Evolutionary conservation across 2,329 filamentous ascomycete genomes (phyloP).

Genomic region (Whalleya microplaca): DNA sequence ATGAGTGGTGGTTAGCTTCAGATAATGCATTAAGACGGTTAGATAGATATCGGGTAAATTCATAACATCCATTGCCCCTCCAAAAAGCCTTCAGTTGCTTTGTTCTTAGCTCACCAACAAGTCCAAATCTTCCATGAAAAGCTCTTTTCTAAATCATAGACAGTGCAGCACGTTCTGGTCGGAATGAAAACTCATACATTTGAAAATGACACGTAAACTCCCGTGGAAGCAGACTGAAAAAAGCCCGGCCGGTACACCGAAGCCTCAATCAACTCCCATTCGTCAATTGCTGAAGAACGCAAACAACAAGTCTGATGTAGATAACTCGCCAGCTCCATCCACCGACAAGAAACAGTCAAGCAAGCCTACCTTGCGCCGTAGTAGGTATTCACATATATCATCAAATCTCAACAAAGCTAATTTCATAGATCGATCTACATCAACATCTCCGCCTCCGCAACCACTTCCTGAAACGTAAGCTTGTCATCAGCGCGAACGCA

Average conservation of each 20-base stretch:
- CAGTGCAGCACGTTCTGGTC: too few relatives aligned
- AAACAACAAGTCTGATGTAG: conserved; percentile 10
- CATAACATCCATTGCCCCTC: too few relatives aligned
- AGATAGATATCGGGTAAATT: too few relatives aligned
- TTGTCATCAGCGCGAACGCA: neutral
- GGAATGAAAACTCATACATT: neutral
- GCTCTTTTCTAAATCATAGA: too few relatives aligned
- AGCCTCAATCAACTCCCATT: conserved; percentile 21
- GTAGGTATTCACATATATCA: conserved; percentile 6
- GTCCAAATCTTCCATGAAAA: too few relatives aligned
- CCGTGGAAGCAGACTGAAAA: conserved; percentile 50
- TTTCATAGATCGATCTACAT: conserved; percentile 43
- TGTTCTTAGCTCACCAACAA: too few relatives aligned
- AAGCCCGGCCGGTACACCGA: conserved; percentile 4
- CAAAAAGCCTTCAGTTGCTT: too few relatives aligned
- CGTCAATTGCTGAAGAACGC: conserved; percentile 12
- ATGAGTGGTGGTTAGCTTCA: too few relatives aligned
- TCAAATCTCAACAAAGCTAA: neutral
- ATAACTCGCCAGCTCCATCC: conserved; percentile 10
- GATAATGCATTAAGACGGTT: neutral
- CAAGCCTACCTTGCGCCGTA: conserved; percentile 12
- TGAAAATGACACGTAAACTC: conserved; percentile 53
- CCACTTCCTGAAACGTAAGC: conserved; percentile 51
- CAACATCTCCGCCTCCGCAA: conserved; percentile 56
- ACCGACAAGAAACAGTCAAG: conserved; percentile 5